phyloP scores from a whole-genome alignment of 1,284 basidiomycete species.

The Ustilago bromivora region DNA sequence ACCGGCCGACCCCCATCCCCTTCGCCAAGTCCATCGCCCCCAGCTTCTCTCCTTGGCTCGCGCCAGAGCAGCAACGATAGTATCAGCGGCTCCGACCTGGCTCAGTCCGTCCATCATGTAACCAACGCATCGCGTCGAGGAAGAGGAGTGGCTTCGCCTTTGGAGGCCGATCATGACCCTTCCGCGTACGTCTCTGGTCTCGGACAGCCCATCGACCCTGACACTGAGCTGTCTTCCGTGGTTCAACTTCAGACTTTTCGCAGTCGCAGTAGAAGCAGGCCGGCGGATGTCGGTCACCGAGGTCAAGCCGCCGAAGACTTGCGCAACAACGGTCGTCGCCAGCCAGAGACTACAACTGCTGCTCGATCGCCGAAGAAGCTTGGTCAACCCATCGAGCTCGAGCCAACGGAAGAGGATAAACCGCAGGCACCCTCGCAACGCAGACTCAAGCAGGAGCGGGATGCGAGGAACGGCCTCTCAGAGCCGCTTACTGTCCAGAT shows the following conservation, averaged over 20 bases:
- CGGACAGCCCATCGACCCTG: slow-evolving; percentile 65
- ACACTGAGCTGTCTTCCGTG: slow-evolving; percentile 64
- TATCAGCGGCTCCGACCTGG: slow-evolving; percentile 20
- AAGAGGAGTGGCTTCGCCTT: slow-evolving; percentile 43
- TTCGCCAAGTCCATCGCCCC: slow-evolving; percentile 42
- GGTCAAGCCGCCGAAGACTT: slow-evolving; percentile 8
- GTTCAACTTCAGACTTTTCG: slow-evolving; percentile 67
- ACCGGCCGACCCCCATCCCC: slow-evolving; percentile 39
- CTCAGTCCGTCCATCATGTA: background rate
- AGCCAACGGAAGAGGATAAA: slow-evolving; percentile 18
- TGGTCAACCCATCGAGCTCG: slow-evolving; percentile 22
- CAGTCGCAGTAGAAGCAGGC: slow-evolving; percentile 55
- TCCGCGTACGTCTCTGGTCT: slow-evolving; percentile 65
- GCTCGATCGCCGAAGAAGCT: slow-evolving; percentile 24
- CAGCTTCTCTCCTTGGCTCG: slow-evolving; percentile 35
- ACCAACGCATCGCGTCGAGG: slow-evolving; percentile 13
- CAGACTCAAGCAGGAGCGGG: background rate
- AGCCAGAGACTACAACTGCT: background rate
- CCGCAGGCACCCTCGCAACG: background rate
- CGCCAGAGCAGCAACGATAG: slow-evolving; percentile 48
- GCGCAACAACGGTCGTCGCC: slow-evolving; percentile 3
- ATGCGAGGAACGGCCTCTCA: background rate
- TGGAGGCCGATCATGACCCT: slow-evolving; percentile 48
- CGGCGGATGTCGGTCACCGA: slow-evolving; percentile 18
- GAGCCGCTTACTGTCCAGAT: slow-evolving; percentile 21